These are phyloP conservation scores for Phlebiopsis gigantea DNA, from an alignment of 768 basidiomycete genomes.

Conservation along the genomic window DNA sequence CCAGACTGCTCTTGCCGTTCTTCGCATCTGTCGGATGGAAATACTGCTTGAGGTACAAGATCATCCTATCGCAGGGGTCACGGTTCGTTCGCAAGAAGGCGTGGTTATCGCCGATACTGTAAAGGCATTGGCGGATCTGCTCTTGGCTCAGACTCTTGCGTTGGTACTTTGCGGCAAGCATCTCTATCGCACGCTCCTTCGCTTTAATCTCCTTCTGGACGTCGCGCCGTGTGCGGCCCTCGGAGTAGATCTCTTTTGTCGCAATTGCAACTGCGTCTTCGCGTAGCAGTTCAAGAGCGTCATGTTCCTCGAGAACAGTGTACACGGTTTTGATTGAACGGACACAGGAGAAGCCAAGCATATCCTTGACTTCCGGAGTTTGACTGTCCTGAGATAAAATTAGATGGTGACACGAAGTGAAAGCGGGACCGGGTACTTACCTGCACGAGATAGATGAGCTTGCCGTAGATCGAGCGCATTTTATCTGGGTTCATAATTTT, in stretches of 20 bases:
- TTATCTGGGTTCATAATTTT: constrained; percentile 94
- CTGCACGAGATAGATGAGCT: constrained; percentile 79
- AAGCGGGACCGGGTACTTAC: constrained; percentile 34
- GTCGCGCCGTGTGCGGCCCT: constrained; percentile 66
- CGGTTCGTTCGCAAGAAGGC: constrained; percentile 83
- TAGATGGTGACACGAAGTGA: neutral
- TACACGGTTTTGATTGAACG: constrained; percentile 74
- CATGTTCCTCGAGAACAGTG: constrained; percentile 55
- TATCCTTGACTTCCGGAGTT: constrained; percentile 73
- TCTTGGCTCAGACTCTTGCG: constrained; percentile 58
- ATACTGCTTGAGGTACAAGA: constrained; percentile 64
- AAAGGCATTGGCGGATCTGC: constrained; percentile 69
- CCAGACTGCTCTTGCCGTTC: constrained; percentile 60
- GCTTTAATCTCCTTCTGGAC: constrained; percentile 78
- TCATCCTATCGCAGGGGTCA: constrained; percentile 86
- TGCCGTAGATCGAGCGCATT: constrained; percentile 86
- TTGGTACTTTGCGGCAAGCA: constrained; percentile 58
- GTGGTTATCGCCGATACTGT: constrained; percentile 88
- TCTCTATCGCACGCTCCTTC: constrained; percentile 83
- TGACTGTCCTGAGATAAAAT: constrained; percentile 66
- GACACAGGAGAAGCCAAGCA: constrained; percentile 76
- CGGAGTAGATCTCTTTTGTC: constrained; percentile 78
- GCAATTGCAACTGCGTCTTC: constrained; percentile 73
- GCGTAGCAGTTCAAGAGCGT: constrained; percentile 62
- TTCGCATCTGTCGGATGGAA: constrained; percentile 72